Base-by-base conservation (phyloP, 345 rosid species). In the Erysimum cheiranthoides region DNA sequence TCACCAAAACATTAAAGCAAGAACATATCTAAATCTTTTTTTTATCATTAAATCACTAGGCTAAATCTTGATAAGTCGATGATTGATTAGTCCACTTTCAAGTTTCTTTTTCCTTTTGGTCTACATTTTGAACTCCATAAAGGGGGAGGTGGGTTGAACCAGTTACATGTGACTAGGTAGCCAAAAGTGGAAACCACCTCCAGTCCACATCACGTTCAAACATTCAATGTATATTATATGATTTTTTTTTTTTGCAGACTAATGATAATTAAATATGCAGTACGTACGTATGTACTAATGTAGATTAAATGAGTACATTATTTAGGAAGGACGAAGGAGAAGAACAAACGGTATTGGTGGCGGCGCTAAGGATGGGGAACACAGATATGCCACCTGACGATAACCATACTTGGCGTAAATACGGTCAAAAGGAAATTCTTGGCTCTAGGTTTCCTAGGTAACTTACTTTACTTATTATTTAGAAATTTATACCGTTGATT, bases 361-460 rank as follows among this genome's bases (percentile, higher is more conserved):
- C 92, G 0, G 92, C 93, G 0, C 86, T 92, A 5, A 83, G 62
- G 28, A 72, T 75, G 13, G 98, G 97, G 51, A 93, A 93, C 43
- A 79, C 78, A 1, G 92, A 89, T 45, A 61, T 88, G 40, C 93
- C 93, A 3, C 97, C 97, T 2, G 98, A 90, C 10, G 98, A 93
- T 68, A 88, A 88, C 46, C 85, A 59, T 73, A 85, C 93, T 16
- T 93, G 98, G 96, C 83, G 93, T 71, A 93, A 93, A 73, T 93
- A 93, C 31, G 98, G 98, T 4, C 98, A 93, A 65, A 93, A 93
- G 73, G 97, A 93, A 69, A 93, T 93, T 38, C 79, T 91, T 14
- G 89, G 86, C 10, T 86, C 97, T 1, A 85, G 1, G 42, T 87
- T 52, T 36, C 98, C 97, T 8, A 88, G 98, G 98, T 93, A 87